Evolutionary conservation across 345 rosid species (phyloP).

Genomic region (Nasturtium officinale): DNA sequence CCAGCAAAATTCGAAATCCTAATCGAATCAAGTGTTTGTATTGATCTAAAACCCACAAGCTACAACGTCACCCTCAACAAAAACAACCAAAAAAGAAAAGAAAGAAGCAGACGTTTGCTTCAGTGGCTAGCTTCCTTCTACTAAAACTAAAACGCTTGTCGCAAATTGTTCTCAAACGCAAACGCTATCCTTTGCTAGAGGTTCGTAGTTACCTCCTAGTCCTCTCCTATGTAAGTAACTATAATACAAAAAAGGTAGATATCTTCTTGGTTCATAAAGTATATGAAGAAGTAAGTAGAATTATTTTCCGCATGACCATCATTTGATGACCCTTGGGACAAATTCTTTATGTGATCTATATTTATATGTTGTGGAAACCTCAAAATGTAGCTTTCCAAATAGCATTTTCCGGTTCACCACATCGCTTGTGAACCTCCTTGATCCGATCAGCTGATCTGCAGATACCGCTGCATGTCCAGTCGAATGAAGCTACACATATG

Average conservation of each 20-base stretch:
- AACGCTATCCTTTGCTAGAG: conserved; percentile 23
- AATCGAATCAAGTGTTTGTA: conserved; percentile 3
- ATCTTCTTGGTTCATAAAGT: conserved; percentile 19
- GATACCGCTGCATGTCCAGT: conserved; percentile 80
- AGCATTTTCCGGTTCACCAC: conserved; percentile 74
- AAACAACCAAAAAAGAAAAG: background rate
- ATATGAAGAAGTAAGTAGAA: conserved; percentile 16
- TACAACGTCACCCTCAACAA: conserved; percentile 6
- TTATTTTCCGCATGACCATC: conserved; percentile 26
- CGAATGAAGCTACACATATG: conserved; percentile 78
- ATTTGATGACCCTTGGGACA: conserved; percentile 25
- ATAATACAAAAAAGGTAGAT: conserved; percentile 31
- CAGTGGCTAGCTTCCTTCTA: conserved; percentile 25
- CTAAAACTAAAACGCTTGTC: conserved; percentile 32
- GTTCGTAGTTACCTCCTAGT: conserved; percentile 24
- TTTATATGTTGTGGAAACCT: conserved; percentile 34
- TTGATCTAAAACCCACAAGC: background rate
- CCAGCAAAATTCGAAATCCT: background rate
- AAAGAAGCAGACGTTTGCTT: conserved; percentile 21
- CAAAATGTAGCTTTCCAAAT: conserved; percentile 90
- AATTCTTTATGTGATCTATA: conserved; percentile 15
- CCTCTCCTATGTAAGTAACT: conserved; percentile 37
- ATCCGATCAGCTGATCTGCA: conserved; percentile 77
- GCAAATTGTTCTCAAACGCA: conserved; percentile 25
- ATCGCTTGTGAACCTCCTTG: conserved; percentile 67